These are phyloP conservation scores for Cordyceps pruinosa DNA, from an alignment of 2,329 filamentous ascomycete genomes.

Conservation along the genomic window DNA sequence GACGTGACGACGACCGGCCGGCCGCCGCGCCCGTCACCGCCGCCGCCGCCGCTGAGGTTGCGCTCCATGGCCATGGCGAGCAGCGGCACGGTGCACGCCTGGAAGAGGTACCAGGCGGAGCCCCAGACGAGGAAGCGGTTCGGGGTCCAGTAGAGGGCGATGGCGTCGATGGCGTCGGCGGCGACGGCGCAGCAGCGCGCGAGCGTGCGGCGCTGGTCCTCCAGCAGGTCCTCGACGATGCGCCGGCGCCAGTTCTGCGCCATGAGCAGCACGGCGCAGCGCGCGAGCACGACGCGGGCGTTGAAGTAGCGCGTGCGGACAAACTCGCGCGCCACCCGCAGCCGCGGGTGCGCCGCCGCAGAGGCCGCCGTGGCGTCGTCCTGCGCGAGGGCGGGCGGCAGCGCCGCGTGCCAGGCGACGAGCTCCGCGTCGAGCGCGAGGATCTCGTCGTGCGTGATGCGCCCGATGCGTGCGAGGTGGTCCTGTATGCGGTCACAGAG, in stretches of 20 bases:
- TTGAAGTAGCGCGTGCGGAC: conserved; percentile 26
- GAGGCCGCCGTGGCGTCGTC: conserved; percentile 16
- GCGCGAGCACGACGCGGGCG: conserved; percentile 21
- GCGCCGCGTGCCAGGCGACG: conserved; percentile 20
- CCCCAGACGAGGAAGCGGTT: conserved; percentile 28
- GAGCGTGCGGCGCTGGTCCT: conserved; percentile 19
- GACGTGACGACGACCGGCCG: not conserved
- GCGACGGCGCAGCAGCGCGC: conserved; percentile 22
- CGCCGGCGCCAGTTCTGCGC: conserved; percentile 18
- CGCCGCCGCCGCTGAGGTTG: conserved; percentile 8
- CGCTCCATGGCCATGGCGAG: conserved; percentile 23
- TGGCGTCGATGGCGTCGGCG: conserved; percentile 24
- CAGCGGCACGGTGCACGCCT: conserved; percentile 25
- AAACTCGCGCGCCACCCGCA: conserved; percentile 23
- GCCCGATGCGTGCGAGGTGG: conserved; percentile 23
- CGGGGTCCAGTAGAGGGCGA: conserved; percentile 26
- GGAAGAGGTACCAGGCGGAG: conserved; percentile 27
- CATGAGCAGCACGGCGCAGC: conserved; percentile 19
- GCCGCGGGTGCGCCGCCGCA: conserved; percentile 19
- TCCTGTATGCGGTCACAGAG: conserved; percentile 25
- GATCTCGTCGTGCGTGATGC: conserved; percentile 21
- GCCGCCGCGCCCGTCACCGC: not conserved
- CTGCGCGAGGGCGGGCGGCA: conserved; percentile 19
- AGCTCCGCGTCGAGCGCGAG: conserved; percentile 23
- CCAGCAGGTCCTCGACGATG: conserved; percentile 13